Conservation (phyloP, 495 filamentous ascomycete species). For the Letharia lupina region DNA sequence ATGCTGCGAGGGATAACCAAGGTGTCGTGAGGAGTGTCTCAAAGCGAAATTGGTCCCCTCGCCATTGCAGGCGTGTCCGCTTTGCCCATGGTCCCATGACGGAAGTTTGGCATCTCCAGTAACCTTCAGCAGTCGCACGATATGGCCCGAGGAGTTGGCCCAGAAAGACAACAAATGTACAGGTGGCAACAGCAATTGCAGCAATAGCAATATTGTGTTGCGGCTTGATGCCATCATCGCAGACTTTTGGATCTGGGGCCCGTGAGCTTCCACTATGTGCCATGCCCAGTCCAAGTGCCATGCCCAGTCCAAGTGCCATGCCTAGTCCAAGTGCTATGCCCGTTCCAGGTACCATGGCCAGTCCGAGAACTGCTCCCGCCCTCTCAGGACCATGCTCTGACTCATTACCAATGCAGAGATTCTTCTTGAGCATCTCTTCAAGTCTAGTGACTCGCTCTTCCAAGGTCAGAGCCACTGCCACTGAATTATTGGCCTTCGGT, state of each 20-base stretch:
- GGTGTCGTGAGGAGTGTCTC: background rate
- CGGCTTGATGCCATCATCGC: too few relatives aligned
- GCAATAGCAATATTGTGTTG: background rate
- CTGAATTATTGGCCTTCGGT: background rate
- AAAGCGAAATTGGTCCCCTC: background rate
- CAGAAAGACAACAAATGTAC: background rate
- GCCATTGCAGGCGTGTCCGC: background rate
- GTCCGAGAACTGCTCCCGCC: too few relatives aligned
- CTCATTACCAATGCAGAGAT: background rate
- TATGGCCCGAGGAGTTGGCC: background rate
- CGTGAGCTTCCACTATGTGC: too few relatives aligned
- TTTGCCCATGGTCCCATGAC: background rate
- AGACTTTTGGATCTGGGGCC: too few relatives aligned
- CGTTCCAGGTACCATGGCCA: too few relatives aligned
- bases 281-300: too few relatives aligned
- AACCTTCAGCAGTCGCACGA: background rate
- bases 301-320: too few relatives aligned
- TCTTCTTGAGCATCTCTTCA: background rate
- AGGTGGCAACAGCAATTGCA: background rate
- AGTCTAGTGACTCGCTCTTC: background rate
- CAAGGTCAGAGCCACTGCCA: background rate
- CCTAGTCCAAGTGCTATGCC: too few relatives aligned
- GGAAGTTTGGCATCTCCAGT: background rate
- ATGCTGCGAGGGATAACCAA: background rate
- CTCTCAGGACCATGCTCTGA: background rate